Evolutionary conservation across 1,284 basidiomycete species (phyloP).

Genomic region (Ganoderma multipileum): DNA sequence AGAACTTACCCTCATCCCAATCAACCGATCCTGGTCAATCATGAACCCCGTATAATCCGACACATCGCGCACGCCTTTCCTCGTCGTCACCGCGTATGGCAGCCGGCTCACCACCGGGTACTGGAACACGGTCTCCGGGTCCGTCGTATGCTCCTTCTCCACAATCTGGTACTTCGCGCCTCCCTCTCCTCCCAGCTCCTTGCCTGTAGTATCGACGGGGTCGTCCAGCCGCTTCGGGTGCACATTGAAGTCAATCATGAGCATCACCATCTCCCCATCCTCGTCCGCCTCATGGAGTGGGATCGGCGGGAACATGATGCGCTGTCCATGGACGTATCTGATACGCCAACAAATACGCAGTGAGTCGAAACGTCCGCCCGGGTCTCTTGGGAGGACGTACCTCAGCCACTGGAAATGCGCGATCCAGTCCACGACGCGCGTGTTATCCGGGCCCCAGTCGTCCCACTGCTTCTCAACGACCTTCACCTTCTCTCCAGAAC

Average conservation of each 20-base stretch:
- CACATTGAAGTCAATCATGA: slow-evolving; percentile 46
- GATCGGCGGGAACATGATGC: slow-evolving; percentile 42
- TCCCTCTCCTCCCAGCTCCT: not conserved
- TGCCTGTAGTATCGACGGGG: not conserved
- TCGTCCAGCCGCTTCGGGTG: slow-evolving; percentile 36
- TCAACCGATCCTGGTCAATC: slow-evolving; percentile 26
- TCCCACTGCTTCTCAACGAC: slow-evolving; percentile 16
- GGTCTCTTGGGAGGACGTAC: slow-evolving; percentile 23
- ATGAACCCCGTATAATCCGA: slow-evolving; percentile 26
- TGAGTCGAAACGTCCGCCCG: not conserved
- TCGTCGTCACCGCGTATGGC: slow-evolving; percentile 15
- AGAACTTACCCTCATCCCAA: slow-evolving; percentile 25
- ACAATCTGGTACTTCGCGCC: not conserved
- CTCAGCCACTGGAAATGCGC: slow-evolving; percentile 37
- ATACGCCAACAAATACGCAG: too few relatives aligned
- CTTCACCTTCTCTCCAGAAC: not conserved
- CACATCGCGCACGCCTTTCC: not conserved
- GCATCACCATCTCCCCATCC: slow-evolving; percentile 8
- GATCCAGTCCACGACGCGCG: slow-evolving; percentile 46
- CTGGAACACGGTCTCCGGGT: slow-evolving; percentile 9
- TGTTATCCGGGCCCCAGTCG: slow-evolving; percentile 53
- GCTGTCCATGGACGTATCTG: slow-evolving; percentile 55
- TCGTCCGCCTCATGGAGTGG: slow-evolving; percentile 5
- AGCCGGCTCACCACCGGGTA: slow-evolving; percentile 21
- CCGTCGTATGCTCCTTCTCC: slow-evolving; percentile 4